A percentile compares a stretch with the other conserved stretches of the same genome.
Evolutionary conservation across 2,329 filamentous ascomycete genomes (phyloP).

Genomic region (Graphiopsis chlorocephala): DNA sequence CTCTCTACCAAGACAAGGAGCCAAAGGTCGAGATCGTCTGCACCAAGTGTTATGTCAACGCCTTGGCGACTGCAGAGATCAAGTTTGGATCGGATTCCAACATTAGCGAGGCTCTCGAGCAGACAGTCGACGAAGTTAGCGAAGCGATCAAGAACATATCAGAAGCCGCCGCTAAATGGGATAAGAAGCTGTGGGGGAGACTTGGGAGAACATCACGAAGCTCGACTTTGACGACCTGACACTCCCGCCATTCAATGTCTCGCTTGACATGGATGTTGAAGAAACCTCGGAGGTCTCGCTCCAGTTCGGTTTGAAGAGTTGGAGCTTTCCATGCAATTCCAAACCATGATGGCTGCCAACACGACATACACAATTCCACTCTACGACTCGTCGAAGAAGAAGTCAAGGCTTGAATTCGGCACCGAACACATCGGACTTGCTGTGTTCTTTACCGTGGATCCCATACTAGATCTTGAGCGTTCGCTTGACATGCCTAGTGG

Average conservation of each 20-base stretch:
- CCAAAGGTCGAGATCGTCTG: not conserved
- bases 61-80: not conserved
- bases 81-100: not conserved
- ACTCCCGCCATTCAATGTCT: not conserved
- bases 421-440: not conserved
- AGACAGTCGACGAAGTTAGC: not conserved
- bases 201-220: not conserved
- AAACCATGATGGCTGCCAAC: not conserved
- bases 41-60: not conserved
- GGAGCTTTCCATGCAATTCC: not conserved
- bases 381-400: not conserved
- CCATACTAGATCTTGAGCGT: not conserved
- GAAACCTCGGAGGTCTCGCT: not conserved
- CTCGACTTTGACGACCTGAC: not conserved
- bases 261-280: not conserved
- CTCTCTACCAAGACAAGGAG: not conserved
- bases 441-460: not conserved
- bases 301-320: not conserved
- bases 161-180: not conserved
- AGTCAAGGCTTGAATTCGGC: not conserved
- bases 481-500: not conserved
- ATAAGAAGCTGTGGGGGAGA: not conserved
- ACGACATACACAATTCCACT: not conserved
- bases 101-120: not conserved
- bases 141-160: not conserved